Evolutionary conservation across 2,329 filamentous ascomycete genomes (phyloP).

Genomic region (Ascochyta clinopodiicola): DNA sequence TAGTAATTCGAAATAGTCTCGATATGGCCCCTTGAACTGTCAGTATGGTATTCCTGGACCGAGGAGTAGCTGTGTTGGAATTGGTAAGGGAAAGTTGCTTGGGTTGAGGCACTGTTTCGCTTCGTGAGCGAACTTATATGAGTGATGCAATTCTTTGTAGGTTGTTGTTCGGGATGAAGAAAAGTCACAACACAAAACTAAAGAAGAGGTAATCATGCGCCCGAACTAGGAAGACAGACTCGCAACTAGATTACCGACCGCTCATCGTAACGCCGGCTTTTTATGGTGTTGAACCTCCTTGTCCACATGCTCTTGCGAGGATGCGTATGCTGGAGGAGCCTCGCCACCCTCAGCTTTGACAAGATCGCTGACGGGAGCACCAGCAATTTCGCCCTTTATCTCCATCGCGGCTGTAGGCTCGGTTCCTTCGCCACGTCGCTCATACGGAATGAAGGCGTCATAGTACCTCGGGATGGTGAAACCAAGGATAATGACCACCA

Average conservation of each 20-base stretch:
- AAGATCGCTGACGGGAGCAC: slow-evolving; percentile 19
- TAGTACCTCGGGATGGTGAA: slow-evolving; percentile 63
- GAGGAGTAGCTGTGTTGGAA: background rate
- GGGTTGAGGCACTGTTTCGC: background rate
- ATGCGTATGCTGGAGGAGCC: slow-evolving; percentile 4
- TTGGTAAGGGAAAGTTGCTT: background rate
- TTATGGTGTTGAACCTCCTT: slow-evolving; percentile 6
- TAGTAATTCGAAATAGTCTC: too few relatives aligned
- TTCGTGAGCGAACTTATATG: background rate
- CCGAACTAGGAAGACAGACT: background rate
- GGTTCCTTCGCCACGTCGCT: slow-evolving; percentile 56
- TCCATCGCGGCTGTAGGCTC: slow-evolving; percentile 40
- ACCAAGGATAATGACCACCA: slow-evolving; percentile 57
- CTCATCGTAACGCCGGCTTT: background rate
- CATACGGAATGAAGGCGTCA: slow-evolving; percentile 58
- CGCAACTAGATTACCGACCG: background rate
- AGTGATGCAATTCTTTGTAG: background rate
- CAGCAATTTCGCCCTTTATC: slow-evolving; percentile 35
- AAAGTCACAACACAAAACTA: background rate
- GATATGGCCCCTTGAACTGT: too few relatives aligned
- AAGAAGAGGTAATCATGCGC: background rate
- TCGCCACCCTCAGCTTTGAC: slow-evolving; percentile 5
- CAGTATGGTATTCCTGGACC: too few relatives aligned
- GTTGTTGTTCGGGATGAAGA: background rate
- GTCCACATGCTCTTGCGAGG: slow-evolving; percentile 9